Evolutionary conservation across 306 rosid genomes (phyloP).

Genomic region (Cajanus cajan): DNA sequence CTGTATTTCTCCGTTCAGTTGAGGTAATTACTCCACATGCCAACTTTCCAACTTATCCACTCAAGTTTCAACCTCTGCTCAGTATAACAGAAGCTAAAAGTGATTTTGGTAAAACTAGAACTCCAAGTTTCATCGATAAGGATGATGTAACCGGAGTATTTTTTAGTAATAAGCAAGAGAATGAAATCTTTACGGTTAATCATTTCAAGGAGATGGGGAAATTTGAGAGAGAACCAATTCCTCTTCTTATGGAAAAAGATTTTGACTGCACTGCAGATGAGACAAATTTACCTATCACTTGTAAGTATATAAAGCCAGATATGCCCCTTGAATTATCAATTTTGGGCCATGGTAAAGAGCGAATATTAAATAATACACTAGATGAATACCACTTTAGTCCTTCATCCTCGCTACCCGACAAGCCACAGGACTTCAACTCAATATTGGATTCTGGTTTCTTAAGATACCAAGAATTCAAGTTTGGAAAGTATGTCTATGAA

Average conservation of each 20-base stretch:
- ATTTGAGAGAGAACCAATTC: slow-evolving; percentile 34
- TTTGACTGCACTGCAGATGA: slow-evolving; percentile 26
- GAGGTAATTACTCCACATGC: slow-evolving; percentile 38
- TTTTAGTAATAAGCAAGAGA: slow-evolving; percentile 39
- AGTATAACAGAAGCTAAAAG: slow-evolving; percentile 38
- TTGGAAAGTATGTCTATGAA: slow-evolving; percentile 37
- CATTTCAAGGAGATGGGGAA: slow-evolving; percentile 37
- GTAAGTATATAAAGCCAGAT: slow-evolving; percentile 28
- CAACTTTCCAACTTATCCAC: slow-evolving; percentile 34
- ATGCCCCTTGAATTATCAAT: slow-evolving; percentile 27
- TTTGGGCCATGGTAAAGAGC: slow-evolving; percentile 32
- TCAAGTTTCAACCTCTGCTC: slow-evolving; percentile 35
- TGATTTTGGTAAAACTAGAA: slow-evolving; percentile 21
- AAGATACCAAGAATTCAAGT: slow-evolving; percentile 37
- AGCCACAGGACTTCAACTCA: slow-evolving; percentile 32
- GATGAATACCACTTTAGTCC: slow-evolving; percentile 31
- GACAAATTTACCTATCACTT: slow-evolving; percentile 29
- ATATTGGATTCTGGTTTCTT: slow-evolving; percentile 33
- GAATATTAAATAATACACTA: slow-evolving; percentile 21
- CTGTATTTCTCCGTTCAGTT: slow-evolving; percentile 35
- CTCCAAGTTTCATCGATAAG: slow-evolving; percentile 34
- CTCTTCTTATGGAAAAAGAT: slow-evolving; percentile 53
- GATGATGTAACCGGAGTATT: slow-evolving; percentile 28
- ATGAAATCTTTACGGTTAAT: slow-evolving; percentile 25
- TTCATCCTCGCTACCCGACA: slow-evolving; percentile 37